Evolutionary conservation across 768 basidiomycete genomes (phyloP).

Genomic region (Russula lepida): DNA sequence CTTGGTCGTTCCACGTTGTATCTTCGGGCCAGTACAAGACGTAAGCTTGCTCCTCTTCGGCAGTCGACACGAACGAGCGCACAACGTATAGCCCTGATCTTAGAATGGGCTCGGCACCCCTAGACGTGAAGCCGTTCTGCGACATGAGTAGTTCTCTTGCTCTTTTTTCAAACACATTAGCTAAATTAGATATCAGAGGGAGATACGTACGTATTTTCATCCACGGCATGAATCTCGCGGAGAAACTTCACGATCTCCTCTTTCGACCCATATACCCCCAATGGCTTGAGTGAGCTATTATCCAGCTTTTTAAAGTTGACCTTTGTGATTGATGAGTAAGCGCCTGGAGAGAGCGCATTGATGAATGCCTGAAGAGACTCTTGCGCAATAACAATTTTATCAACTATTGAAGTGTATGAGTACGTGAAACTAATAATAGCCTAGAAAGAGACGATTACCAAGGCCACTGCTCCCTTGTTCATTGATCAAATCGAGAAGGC

Average conservation of each 20-base stretch:
- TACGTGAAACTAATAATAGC: neutral
- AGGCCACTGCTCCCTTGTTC: constrained; percentile 45
- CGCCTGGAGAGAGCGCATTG: constrained; percentile 40
- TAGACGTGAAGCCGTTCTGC: constrained; percentile 10
- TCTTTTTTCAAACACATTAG: constrained; percentile 11
- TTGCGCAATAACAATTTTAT: constrained; percentile 55
- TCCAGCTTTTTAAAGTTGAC: constrained; percentile 51
- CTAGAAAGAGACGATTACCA: constrained; percentile 29
- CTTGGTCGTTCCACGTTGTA: constrained; percentile 48
- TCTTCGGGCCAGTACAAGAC: constrained; percentile 58
- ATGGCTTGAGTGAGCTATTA: constrained; percentile 35
- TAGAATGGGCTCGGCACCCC: constrained; percentile 26
- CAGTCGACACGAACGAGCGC: constrained; percentile 17
- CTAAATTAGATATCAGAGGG: neutral
- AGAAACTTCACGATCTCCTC: constrained; percentile 42
- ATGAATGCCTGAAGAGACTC: constrained; percentile 40
- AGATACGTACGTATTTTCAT: constrained; percentile 34
- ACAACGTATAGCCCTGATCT: constrained; percentile 46
- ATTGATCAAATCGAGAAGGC: constrained; percentile 44
- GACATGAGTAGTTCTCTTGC: constrained; percentile 20
- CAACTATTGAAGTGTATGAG: constrained; percentile 32
- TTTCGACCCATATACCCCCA: constrained; percentile 53
- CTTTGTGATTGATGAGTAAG: constrained; percentile 46
- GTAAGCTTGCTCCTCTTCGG: constrained; percentile 30
- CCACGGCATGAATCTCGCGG: constrained; percentile 29